Base-by-base conservation (phyloP, 164 flowering plant species). In the Buxus sempervirens region DNA sequence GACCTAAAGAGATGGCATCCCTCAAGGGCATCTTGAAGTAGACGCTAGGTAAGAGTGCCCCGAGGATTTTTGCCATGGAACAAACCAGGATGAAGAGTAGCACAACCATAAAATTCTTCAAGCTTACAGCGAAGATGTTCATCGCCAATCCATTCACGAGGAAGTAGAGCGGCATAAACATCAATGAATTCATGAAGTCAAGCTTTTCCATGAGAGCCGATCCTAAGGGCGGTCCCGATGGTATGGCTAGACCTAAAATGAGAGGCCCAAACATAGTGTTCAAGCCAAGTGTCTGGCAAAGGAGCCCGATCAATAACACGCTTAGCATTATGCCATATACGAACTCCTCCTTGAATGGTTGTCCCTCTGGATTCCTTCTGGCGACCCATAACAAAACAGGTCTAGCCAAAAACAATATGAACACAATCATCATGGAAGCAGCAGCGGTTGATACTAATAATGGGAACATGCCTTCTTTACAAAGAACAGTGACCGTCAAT, bases 151-250 rank as follows among this genome's bases (percentile, higher is more conserved):
- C 83, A 54, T 75, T 66, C 0, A 32, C 28, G 28, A 75, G 64
- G 49, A 79, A 81, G 27, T 69, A 81, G 48, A 76, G 45, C 0
- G 88, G 88, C 83, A 82, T 68, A 51, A 84, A 73, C 23, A 81
- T 13, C 15, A 38, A 67, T 19, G 84, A 71, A 9, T 82, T 81
- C 64, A 82, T 70, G 67, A 71, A 62, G 28, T 84, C 85, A 7
- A 79, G 73, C 66, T 58, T 77, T 62, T 84, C 81, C 0, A 75
- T 77, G 18, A 84, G 51, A 4, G 86, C 77, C 10, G 82, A 70
- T 15, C 82, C 88, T 9, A 82, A 64, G 9, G 83, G 83, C 0
- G 85, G 85, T 2, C 85, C 83, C 51, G 71, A 78, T 1, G 85
- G 85, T 22, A 82, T 67, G 15, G 69, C 77, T 66, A 82, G 45